Evolutionary conservation across 2,329 filamentous ascomycete species (phyloP).

Genomic region (Alternaria alternata): DNA sequence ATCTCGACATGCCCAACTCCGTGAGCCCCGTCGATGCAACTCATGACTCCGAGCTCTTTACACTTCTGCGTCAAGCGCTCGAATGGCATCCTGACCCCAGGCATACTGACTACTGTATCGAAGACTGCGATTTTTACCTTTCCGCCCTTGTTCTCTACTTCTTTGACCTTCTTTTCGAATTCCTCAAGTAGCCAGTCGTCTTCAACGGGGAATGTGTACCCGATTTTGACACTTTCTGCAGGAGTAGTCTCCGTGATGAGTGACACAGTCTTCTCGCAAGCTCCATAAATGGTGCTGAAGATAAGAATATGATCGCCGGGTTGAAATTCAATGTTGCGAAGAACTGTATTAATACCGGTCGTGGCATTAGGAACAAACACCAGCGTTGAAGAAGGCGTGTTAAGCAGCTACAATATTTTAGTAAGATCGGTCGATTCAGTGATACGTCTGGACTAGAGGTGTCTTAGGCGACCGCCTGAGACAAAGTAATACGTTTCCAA

Average conservation of each 20-base stretch:
- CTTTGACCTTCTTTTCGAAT: constrained; percentile 68
- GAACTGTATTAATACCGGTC: constrained; percentile 76
- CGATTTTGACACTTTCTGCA: constrained; percentile 62
- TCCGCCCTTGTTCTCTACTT: constrained; percentile 64
- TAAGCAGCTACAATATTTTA: constrained; percentile 61
- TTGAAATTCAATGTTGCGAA: constrained; percentile 76
- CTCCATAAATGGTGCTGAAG: constrained; percentile 81
- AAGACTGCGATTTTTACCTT: constrained; percentile 75
- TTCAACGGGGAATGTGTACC: constrained; percentile 72
- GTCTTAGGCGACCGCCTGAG: background rate
- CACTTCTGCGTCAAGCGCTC: constrained; percentile 71
- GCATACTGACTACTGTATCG: constrained; percentile 80
- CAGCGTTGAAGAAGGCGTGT: constrained; percentile 69
- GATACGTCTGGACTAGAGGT: background rate
- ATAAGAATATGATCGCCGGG: constrained; percentile 78
- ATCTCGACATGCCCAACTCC: constrained; percentile 80
- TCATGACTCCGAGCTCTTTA: constrained; percentile 71
- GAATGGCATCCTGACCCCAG: constrained; percentile 82
- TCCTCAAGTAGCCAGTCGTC: constrained; percentile 70
- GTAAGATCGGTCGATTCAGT: background rate
- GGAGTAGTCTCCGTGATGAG: constrained; percentile 74
- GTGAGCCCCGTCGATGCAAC: constrained; percentile 85
- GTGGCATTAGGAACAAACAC: constrained; percentile 87
- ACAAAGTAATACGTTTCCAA: background rate
- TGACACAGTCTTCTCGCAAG: constrained; percentile 76